Conservation (phyloP, 306 rosid genomes). For the Castanospermum australe region DNA sequence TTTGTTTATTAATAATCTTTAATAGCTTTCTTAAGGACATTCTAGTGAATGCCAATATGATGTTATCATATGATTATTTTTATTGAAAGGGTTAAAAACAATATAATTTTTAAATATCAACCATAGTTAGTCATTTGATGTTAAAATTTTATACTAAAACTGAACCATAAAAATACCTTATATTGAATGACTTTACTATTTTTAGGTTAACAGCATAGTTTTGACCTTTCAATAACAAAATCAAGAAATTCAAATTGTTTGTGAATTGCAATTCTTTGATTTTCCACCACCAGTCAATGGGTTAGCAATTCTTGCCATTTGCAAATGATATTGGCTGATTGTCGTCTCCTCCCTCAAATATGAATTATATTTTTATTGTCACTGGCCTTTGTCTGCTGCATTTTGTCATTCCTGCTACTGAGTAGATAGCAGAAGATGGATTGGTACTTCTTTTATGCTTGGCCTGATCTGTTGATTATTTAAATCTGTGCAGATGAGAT, state of each 20-base stretch:
- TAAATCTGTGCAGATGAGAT: slow-evolving; percentile 59
- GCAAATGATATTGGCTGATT: not conserved
- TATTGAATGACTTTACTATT: not conserved
- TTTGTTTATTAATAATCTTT: not conserved
- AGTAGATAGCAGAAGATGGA: slow-evolving; percentile 19
- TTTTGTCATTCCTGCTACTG: not conserved
- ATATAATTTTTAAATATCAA: not conserved
- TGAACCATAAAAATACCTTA: not conserved
- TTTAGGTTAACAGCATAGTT: not conserved
- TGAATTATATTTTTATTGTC: not conserved
- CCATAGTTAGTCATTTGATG: not conserved
- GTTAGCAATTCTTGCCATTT: not conserved
- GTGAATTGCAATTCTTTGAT: not conserved
- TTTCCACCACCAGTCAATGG: not conserved
- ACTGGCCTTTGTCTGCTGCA: slow-evolving; percentile 12
- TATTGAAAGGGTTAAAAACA: not conserved
- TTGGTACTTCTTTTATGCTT: slow-evolving; percentile 10
- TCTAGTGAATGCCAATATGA: not conserved
- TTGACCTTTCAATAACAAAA: not conserved
- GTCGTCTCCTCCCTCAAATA: not conserved
- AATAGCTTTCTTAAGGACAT: not conserved
- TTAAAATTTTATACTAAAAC: not conserved
- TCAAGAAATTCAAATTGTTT: not conserved
- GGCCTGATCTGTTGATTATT: slow-evolving; percentile 26
- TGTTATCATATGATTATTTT: not conserved